Base-by-base conservation (phyloP, 805 yeast species). In the Myxozyma udenii region DNA sequence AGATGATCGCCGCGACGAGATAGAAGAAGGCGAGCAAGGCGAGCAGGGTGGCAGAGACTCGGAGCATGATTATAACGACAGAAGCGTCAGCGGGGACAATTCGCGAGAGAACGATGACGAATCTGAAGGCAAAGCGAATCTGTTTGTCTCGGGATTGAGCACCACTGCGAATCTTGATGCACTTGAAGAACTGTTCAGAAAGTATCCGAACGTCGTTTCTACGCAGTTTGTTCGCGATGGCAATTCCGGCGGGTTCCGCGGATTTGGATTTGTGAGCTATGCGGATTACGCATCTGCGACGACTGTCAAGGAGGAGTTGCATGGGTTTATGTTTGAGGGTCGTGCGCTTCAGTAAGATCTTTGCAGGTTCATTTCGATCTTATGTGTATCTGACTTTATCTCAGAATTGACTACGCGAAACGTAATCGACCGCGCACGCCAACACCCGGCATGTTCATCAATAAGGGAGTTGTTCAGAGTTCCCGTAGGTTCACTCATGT, bases 181-280 rank as follows among this genome's bases (percentile, higher is more conserved):
- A 30, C 57, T 68, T 18, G 55, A 48, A 30, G 67, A 60, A 3
- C 46, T 68, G 36, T 68, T 68, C 47, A 39, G 53, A 24, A 61
- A 62, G 41, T 57, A 51, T 44, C 71, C 69, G 26, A 41, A 52
- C 14, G 65, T 68, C 30, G 62, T 49, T 24, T 62, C 58, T 43
- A 45, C 56, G 28, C 76, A 74, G 51, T 70, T 78, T 45, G 75
- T 78, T 73, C 43, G 61, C 11, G 81, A 78, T 62, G 71, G 74
- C 0, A 70, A 64, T 38, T 69, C 79, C 1, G 66, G 71, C 1
- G 70, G 64, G 24, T 69, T 78, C 5, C 71, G 77, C 52, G 81
- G 81, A 1, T 78, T 75, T 62, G 83, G 81, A 6, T 78, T 78
- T 56, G 75, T 77, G 19, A 67, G 73, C 40, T 75, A 77, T 61